phyloP scores from a whole-genome alignment of 768 basidiomycete genomes.

The Termitomyces sp. region DNA sequence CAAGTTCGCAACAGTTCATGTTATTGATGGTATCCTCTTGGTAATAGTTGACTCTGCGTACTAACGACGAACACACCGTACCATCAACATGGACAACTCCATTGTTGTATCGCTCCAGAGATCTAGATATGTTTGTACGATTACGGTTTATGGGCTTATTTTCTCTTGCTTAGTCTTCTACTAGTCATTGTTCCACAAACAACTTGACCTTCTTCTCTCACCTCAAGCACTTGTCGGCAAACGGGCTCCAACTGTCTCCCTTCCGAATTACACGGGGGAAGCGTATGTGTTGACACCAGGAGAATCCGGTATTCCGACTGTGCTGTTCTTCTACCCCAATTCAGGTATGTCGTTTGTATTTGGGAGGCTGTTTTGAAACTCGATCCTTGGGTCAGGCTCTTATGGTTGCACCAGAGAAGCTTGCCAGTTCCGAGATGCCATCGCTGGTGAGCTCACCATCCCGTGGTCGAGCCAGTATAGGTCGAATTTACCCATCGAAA shows the following conservation, averaged over 20 bases:
- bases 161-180: background rate
- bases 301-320: constrained; percentile 51
- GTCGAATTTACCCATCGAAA: background rate
- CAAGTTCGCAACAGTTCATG: background rate
- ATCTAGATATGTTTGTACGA: background rate
- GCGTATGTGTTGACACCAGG: constrained; percentile 56
- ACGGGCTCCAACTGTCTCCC: constrained; percentile 57
- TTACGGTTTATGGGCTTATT: background rate
- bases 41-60: background rate
- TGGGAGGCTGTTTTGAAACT: background rate
- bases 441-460: constrained; percentile 41
- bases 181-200: background rate
- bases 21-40: background rate
- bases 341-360: constrained; percentile 37
- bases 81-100: background rate
- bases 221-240: constrained; percentile 51
- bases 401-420: constrained; percentile 80
- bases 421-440: constrained; percentile 76
- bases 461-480: background rate
- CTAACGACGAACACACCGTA: background rate
- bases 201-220: background rate
- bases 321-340: constrained; percentile 75
- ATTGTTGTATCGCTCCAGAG: background rate
- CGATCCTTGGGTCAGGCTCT: constrained; percentile 37
- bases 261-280: constrained; percentile 60